phyloP scores from a whole-genome alignment of 1,284 basidiomycete species.

The Leucoagaricus sp. region DNA sequence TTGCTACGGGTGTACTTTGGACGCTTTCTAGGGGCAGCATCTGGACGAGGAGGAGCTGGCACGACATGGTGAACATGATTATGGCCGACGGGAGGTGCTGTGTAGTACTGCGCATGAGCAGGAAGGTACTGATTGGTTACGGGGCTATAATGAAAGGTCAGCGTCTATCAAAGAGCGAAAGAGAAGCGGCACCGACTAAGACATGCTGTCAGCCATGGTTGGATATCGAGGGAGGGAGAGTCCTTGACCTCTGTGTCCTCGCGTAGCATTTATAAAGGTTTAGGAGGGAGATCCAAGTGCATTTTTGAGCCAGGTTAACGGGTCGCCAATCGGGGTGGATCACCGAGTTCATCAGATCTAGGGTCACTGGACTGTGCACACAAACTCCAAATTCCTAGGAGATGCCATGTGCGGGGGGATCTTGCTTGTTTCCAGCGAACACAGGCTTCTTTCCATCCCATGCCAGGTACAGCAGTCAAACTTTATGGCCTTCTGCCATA shows the following conservation, averaged over 20 bases:
- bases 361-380: slow-evolving; percentile 45
- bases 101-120: slow-evolving; percentile 45
- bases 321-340: slow-evolving; percentile 59
- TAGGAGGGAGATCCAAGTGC: slow-evolving; percentile 45
- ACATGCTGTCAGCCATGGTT: slow-evolving; percentile 58
- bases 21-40: slow-evolving; percentile 66
- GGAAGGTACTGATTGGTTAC: slow-evolving; percentile 44
- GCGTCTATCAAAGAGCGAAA: slow-evolving; percentile 21
- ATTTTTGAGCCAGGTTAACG: slow-evolving; percentile 49
- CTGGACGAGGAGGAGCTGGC: slow-evolving; percentile 46
- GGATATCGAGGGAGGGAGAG: slow-evolving; percentile 43
- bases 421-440: slow-evolving; percentile 34
- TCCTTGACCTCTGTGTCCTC: slow-evolving; percentile 36
- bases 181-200: slow-evolving; percentile 48
- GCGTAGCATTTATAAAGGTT: slow-evolving; percentile 48
- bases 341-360: slow-evolving; percentile 64
- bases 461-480: slow-evolving; percentile 37
- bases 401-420: slow-evolving; percentile 36
- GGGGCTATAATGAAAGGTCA: slow-evolving; percentile 29
- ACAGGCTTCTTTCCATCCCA: slow-evolving; percentile 33
- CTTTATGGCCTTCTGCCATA: slow-evolving; percentile 22
- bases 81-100: slow-evolving; percentile 38
- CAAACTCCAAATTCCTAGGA: slow-evolving; percentile 44
- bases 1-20: slow-evolving; percentile 87
- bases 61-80: slow-evolving; percentile 46